Evolutionary conservation across 495 filamentous ascomycete species (phyloP).

Genomic region (Penicillium riverlandense): DNA sequence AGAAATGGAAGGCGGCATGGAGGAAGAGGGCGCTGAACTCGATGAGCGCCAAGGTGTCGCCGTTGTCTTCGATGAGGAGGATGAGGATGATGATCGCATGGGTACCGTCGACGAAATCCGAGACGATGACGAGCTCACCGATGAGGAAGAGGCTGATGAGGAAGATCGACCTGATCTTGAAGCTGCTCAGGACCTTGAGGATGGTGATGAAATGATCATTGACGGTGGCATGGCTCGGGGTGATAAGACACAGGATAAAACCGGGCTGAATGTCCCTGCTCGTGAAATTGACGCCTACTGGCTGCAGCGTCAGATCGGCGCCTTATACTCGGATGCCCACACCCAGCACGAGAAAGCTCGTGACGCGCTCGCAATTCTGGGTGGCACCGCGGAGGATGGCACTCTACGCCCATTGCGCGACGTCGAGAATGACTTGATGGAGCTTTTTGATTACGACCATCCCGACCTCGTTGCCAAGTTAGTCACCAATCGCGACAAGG

Average conservation of each 20-base stretch:
- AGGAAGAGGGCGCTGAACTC: slow-evolving; percentile 62
- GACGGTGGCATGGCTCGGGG: slow-evolving; percentile 48
- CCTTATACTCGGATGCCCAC: slow-evolving; percentile 82
- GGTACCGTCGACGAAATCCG: slow-evolving; percentile 70
- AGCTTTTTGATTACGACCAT: slow-evolving; percentile 94
- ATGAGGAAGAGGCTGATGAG: slow-evolving; percentile 58
- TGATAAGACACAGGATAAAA: slow-evolving; percentile 42
- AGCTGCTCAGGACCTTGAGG: slow-evolving; percentile 40
- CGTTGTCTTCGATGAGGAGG: slow-evolving; percentile 92
- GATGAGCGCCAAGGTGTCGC: slow-evolving; percentile 95
- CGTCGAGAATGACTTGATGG: slow-evolving; percentile 97
- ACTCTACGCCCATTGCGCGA: slow-evolving; percentile 79
- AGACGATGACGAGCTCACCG: slow-evolving; percentile 65
- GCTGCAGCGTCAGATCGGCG: slow-evolving; percentile 88
- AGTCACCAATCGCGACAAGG: slow-evolving; percentile 83
- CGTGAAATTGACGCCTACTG: slow-evolving; percentile 95
- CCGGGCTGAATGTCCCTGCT: slow-evolving; percentile 55
- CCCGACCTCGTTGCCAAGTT: slow-evolving; percentile 88
- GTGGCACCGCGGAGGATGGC: slow-evolving; percentile 67
- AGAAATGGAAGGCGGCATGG: slow-evolving; percentile 62
- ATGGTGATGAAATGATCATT: slow-evolving; percentile 70
- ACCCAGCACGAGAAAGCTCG: slow-evolving; percentile 82
- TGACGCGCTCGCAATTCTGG: slow-evolving; percentile 72
- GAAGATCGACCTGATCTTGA: slow-evolving; percentile 40
- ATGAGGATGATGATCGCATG: slow-evolving; percentile 79